Base-by-base conservation (phyloP, 345 rosid genomes). In the Arabidopsis suecica region DNA sequence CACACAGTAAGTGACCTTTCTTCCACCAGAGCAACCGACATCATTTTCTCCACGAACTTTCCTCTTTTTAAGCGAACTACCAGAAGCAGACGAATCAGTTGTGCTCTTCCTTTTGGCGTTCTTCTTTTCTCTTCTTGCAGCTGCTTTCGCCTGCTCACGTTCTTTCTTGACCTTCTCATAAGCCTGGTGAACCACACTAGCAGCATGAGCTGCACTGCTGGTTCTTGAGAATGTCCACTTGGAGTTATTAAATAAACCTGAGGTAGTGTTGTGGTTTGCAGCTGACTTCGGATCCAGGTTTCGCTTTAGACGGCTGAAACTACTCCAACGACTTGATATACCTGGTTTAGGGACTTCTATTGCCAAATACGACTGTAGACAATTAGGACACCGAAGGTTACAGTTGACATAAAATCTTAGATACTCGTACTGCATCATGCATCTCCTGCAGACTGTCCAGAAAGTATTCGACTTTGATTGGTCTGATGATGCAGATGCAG, bases 371-470 rank as follows among this genome's bases (percentile, higher is more conserved):
- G 89, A 79, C 69, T 85, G 85, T 22, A 60, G 84, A 62, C 96
- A 89, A 54, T 85, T 82, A n/a, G 96, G 82, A 70, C 96, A 89
- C 67, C 82, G 41, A 41, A 89, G 82, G 61, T 78, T 82, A 69
- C 81, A 85, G 74, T 86, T 86, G 16, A 84, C 82, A 79, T 89
- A 89, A 41, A 76, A 63, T 72, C 89, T 85, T 61, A 77, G 78
- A 74, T 83, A 83, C 75, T 89, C 93, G 47, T 86, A 88, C 54
- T 86, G 96, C 62, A 77, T 79, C 85, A 80, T 86, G 80, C 96
- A 89, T 54, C 79, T 75, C 71, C 80, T 84, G 75, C 96, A 89
- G 16, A 86, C 68, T 23, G 96, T 86, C 96, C 93, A 88, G 37
- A 89, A 88, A 23, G 96, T 89, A 59, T 55, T 68, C 4, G 77